Percentiles rank a stretch among this genome's conserved stretches.
These are phyloP conservation scores for Lyophyllum shimeji DNA, from an alignment of 768 basidiomycete species.

Conservation along the genomic window DNA sequence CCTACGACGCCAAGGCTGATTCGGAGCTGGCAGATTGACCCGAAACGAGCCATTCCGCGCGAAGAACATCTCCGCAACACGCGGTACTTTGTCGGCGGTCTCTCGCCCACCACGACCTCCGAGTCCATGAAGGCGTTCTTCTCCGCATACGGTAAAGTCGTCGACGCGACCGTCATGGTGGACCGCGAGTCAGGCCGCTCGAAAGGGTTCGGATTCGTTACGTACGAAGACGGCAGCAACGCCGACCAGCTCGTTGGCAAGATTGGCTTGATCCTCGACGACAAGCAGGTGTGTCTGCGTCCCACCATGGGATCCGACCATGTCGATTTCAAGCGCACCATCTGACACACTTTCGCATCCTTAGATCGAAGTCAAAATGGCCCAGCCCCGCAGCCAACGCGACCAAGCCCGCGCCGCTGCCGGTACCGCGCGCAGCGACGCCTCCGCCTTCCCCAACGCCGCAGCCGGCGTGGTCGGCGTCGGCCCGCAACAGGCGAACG, in stretches of 20 bases:
- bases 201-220: constrained; percentile 87
- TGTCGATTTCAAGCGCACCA: too few relatives aligned
- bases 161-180: constrained; percentile 85
- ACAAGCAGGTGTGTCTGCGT: constrained; percentile 67
- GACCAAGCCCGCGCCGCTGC: constrained; percentile 45
- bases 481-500: constrained; percentile 34
- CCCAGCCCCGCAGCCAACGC: constrained; percentile 68
- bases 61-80: constrained; percentile 76
- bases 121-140: constrained; percentile 75
- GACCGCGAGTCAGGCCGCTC: constrained; percentile 73
- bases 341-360: too few relatives aligned
- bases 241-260: constrained; percentile 68
- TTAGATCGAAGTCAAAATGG: constrained; percentile 82
- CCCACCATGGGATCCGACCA: not conserved
- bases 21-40: constrained; percentile 71
- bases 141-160: constrained; percentile 70
- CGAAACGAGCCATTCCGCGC: constrained; percentile 83
- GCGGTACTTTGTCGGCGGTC: constrained; percentile 81
- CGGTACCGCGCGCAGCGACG: constrained; percentile 19
- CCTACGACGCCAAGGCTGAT: not conserved
- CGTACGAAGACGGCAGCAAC: constrained; percentile 66
- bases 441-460: constrained; percentile 30
- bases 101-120: constrained; percentile 65
- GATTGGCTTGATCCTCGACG: constrained; percentile 69
- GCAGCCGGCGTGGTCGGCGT: constrained; percentile 33